Evolutionary conservation across 352 stramenopile species (phyloP).

Genomic region (Globisporangium cystogenes): DNA sequence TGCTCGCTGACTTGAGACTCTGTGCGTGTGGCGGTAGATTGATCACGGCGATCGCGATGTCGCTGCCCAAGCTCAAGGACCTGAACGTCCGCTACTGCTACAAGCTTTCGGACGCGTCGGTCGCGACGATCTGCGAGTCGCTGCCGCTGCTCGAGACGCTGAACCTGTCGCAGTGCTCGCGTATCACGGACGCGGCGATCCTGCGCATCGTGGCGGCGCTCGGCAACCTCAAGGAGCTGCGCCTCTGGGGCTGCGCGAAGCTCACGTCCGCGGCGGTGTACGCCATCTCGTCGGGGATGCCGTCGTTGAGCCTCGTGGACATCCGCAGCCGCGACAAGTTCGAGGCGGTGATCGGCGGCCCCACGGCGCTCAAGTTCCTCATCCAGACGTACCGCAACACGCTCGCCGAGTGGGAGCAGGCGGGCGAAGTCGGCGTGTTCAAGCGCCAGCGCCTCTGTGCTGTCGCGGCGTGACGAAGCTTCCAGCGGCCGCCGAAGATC

Average conservation of each 20-base stretch:
- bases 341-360: slow-evolving; percentile 71
- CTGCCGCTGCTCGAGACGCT: slow-evolving; percentile 45
- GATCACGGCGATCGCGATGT: slow-evolving; percentile 39
- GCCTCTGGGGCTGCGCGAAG: slow-evolving; percentile 79
- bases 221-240: slow-evolving; percentile 54
- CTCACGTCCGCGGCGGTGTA: slow-evolving; percentile 67
- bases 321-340: slow-evolving; percentile 75
- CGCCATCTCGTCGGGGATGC: slow-evolving; percentile 60
- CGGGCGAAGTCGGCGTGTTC: slow-evolving; percentile 64
- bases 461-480: slow-evolving; percentile 38
- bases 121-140: slow-evolving; percentile 44
- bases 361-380: slow-evolving; percentile 68
- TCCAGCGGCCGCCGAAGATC: too few relatives aligned
- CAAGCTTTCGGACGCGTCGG: slow-evolving; percentile 72
- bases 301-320: slow-evolving; percentile 61
- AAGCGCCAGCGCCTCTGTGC: slow-evolving; percentile 52
- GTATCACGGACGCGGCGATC: slow-evolving; percentile 71
- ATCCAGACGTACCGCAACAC: slow-evolving; percentile 70
- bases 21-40: slow-evolving; percentile 13
- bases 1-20: not conserved
- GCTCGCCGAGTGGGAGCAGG: slow-evolving; percentile 66
- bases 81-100: slow-evolving; percentile 86
- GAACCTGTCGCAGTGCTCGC: slow-evolving; percentile 79
- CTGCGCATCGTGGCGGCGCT: slow-evolving; percentile 51
- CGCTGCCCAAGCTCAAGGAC: slow-evolving; percentile 46